Evolutionary conservation across 495 filamentous ascomycete species (phyloP).

Genomic region (Talaromyces nanjingensis): DNA sequence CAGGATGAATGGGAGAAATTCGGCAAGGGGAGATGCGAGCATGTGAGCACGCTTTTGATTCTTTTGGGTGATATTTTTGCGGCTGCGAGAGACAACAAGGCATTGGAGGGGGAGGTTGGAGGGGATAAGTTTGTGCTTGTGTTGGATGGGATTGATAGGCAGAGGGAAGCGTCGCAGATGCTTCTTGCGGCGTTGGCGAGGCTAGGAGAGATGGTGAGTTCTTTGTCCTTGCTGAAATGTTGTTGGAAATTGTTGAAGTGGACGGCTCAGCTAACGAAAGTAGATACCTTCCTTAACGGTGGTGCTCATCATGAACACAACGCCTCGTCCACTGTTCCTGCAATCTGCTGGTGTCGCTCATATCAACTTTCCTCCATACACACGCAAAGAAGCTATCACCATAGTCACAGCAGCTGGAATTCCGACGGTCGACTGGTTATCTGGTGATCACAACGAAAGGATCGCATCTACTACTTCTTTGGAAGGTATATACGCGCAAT

Average conservation of each 20-base stretch:
- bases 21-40: slow-evolving; percentile 63
- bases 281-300: slow-evolving; percentile 77
- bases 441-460: slow-evolving; percentile 13
- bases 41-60: slow-evolving; percentile 63
- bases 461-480: slow-evolving; percentile 10
- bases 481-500: slow-evolving; percentile 31
- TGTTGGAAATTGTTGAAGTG: not conserved
- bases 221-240: not conserved
- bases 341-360: slow-evolving; percentile 67
- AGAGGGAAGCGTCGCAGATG: slow-evolving; percentile 72
- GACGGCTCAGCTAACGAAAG: slow-evolving; percentile 6
- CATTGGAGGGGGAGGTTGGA: slow-evolving; percentile 16
- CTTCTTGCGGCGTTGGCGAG: slow-evolving; percentile 76
- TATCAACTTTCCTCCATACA: slow-evolving; percentile 81
- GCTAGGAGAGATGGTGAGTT: slow-evolving; percentile 66
- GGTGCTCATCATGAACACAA: slow-evolving; percentile 65
- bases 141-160: slow-evolving; percentile 85
- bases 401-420: slow-evolving; percentile 55
- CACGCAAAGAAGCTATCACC: slow-evolving; percentile 64
- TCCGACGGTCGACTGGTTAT: slow-evolving; percentile 23
- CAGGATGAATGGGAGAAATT: slow-evolving; percentile 31
- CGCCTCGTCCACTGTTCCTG: slow-evolving; percentile 63
- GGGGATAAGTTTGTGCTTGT: slow-evolving; percentile 67
- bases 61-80: slow-evolving; percentile 52
- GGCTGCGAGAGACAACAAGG: slow-evolving; percentile 14